Percentiles rank a stretch among this genome's conserved stretches.
These are phyloP conservation scores for Herpomyces periplanetae DNA, from an alignment of 2,329 filamentous ascomycete genomes.

Conservation along the genomic window DNA sequence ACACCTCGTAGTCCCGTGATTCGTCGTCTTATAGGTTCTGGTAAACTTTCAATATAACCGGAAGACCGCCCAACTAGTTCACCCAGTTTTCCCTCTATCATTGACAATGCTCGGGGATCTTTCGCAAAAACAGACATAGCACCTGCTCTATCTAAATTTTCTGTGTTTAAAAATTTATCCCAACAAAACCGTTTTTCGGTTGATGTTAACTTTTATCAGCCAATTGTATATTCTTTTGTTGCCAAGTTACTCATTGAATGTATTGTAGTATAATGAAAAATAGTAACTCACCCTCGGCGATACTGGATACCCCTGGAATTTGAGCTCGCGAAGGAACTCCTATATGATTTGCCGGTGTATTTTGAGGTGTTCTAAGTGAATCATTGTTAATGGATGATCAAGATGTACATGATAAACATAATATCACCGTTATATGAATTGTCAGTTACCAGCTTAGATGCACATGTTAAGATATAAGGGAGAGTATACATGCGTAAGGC, in stretches of 20 bases:
- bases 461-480: slow-evolving; percentile 4
- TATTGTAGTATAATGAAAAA: slow-evolving; percentile 1
- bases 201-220: not conserved
- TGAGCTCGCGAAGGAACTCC: slow-evolving; percentile 92
- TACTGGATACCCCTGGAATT: slow-evolving; percentile 67
- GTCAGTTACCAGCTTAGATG: slow-evolving; percentile 1
- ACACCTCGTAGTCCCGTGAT: slow-evolving; percentile 87
- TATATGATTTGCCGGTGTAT: slow-evolving; percentile 76
- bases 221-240: slow-evolving; percentile 2
- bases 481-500: slow-evolving; percentile 5
- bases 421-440: slow-evolving; percentile 3
- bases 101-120: slow-evolving; percentile 69
- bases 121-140: slow-evolving; percentile 77
- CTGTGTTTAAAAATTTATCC: slow-evolving; percentile 11
- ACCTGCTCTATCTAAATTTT: slow-evolving; percentile 42
- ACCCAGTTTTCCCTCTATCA: slow-evolving; percentile 90
- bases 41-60: slow-evolving; percentile 87
- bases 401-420: slow-evolving; percentile 5
- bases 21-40: slow-evolving; percentile 50
- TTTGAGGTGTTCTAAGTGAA: slow-evolving; percentile 53
- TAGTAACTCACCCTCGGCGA: slow-evolving; percentile 50
- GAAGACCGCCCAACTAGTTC: slow-evolving; percentile 76
- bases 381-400: slow-evolving; percentile 5
- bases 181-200: slow-evolving; percentile 3
- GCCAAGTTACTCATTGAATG: slow-evolving; percentile 1